phyloP scores from a whole-genome alignment of 108 stramenopile genomes.

The Nitzschia putrida region DNA sequence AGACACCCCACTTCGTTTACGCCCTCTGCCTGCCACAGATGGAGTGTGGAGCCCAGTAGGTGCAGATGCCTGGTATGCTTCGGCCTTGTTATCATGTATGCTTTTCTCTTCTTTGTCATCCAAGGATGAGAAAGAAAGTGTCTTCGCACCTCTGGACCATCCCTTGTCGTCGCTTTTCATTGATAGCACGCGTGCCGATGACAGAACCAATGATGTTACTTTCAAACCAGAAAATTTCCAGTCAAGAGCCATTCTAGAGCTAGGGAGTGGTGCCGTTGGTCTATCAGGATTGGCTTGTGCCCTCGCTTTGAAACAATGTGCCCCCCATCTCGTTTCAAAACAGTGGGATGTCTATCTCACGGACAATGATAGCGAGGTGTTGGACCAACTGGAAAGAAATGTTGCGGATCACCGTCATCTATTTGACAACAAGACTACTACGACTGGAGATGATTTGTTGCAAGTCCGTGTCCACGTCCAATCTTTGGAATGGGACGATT shows the following conservation, averaged over 20 bases:
- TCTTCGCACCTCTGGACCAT: neutral
- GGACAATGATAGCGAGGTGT: slow-evolving; percentile 36
- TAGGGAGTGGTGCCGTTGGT: slow-evolving; percentile 59
- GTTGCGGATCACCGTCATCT: slow-evolving; percentile 10
- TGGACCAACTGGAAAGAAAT: slow-evolving; percentile 44
- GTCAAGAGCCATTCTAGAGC: slow-evolving; percentile 31
- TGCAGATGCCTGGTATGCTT: slow-evolving; percentile 54
- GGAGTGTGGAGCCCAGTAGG: slow-evolving; percentile 57
- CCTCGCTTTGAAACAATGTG: slow-evolving; percentile 8
- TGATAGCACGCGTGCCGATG: neutral
- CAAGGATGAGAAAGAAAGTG: neutral
- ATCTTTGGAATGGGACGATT: slow-evolving; percentile 48
- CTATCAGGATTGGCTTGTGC: slow-evolving; percentile 41
- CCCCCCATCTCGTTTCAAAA: neutral
- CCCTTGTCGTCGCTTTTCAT: neutral
- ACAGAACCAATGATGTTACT: neutral
- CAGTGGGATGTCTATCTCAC: slow-evolving; percentile 35
- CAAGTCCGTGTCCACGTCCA: slow-evolving; percentile 26
- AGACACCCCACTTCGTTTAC: slow-evolving; percentile 26
- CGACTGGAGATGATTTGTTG: neutral
- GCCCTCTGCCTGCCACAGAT: slow-evolving; percentile 25
- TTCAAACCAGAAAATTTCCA: neutral
- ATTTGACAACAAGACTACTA: neutral
- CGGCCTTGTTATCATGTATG: slow-evolving; percentile 37
- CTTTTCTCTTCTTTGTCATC: neutral